A percentile compares a stretch with the other conserved stretches of the same genome.
phyloP scores from a whole-genome alignment of 2,329 filamentous ascomycete genomes.

The Xylariaceae sp. region DNA sequence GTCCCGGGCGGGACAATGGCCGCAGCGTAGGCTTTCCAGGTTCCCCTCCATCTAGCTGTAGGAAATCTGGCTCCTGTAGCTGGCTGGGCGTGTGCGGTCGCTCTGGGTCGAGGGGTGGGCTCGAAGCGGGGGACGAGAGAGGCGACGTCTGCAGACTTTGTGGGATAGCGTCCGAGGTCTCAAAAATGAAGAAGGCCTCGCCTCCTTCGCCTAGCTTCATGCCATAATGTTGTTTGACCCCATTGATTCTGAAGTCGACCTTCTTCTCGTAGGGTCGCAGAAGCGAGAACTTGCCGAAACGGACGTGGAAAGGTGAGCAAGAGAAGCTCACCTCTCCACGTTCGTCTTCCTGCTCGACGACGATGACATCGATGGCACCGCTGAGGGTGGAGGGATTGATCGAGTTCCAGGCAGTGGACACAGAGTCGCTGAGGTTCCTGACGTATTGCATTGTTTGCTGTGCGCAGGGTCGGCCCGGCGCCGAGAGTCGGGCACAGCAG shows the following conservation, averaged over 20 bases:
- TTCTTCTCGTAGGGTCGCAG: conserved; percentile 96
- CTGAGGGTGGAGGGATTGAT: conserved; percentile 97
- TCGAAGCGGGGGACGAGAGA: conserved; percentile 80
- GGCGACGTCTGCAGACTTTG: conserved; percentile 91
- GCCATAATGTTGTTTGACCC: conserved; percentile 80
- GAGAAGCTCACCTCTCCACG: too few species aligned
- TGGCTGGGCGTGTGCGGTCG: conserved; percentile 26
- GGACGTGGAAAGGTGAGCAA: conserved; percentile 96
- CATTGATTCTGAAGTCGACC: conserved; percentile 96
- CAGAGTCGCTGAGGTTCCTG: conserved; percentile 85
- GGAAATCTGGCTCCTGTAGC: conserved; percentile 60
- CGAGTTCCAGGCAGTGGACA: conserved; percentile 98
- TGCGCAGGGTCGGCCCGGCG: too few species aligned
- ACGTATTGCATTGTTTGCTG: conserved; percentile 97
- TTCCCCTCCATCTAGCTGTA: conserved; percentile 42
- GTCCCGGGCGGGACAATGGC: conserved; percentile 35
- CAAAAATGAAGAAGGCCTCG: conserved; percentile 98
- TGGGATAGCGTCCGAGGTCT: conserved; percentile 88
- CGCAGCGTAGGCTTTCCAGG: conserved; percentile 14
- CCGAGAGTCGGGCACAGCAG: too few species aligned
- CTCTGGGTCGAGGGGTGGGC: conserved; percentile 58
- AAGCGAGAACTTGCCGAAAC: conserved; percentile 97
- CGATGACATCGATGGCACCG: conserved; percentile 97
- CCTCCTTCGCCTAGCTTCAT: conserved; percentile 98
- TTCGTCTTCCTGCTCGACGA: conserved; percentile 94